Evolutionary conservation across 352 stramenopile species (phyloP).

Genomic region (Blastocystis hominis): DNA sequence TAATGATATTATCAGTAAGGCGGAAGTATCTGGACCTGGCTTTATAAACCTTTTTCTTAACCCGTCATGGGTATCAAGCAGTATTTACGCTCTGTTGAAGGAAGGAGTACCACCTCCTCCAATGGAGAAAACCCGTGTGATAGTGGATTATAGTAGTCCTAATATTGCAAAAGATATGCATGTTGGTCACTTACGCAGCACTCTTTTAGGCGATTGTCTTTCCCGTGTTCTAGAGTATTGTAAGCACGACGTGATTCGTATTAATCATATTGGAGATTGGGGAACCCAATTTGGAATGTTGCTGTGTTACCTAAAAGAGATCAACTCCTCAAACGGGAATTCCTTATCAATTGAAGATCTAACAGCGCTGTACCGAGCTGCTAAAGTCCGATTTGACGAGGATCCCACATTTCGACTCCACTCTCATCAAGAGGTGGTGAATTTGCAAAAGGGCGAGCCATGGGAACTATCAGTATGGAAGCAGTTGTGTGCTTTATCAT

Average conservation of each 20-base stretch:
- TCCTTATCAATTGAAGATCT: constrained; percentile 90
- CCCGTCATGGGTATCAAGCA: constrained; percentile 71
- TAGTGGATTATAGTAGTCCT: constrained; percentile 80
- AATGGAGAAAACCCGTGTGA: constrained; percentile 66
- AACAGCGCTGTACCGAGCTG: constrained; percentile 69
- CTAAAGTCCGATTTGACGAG: constrained; percentile 89
- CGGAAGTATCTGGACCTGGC: constrained; percentile 83
- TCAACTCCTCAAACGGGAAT: constrained; percentile 81
- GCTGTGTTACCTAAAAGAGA: constrained; percentile 94
- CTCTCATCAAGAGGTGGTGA: constrained; percentile 89
- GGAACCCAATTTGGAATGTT: constrained; percentile 99
- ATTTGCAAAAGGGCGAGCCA: constrained; percentile 79
- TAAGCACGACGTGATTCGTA: constrained; percentile 69
- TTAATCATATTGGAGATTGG: constrained; percentile 87
- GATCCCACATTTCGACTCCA: constrained; percentile 87
- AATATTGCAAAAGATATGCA: constrained; percentile 92
- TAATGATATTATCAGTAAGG: constrained; percentile 61
- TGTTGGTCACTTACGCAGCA: constrained; percentile 80
- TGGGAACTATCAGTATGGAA: constrained; percentile 73
- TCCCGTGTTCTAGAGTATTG: constrained; percentile 77
- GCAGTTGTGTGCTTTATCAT: constrained; percentile 73
- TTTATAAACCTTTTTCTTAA: constrained; percentile 94
- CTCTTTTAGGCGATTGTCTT: constrained; percentile 81
- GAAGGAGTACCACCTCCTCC: constrained; percentile 65
- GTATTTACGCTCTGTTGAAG: constrained; percentile 68